Base-by-base conservation (phyloP, 1,284 basidiomycete genomes). In the Stygiomarasmius scandens region DNA sequence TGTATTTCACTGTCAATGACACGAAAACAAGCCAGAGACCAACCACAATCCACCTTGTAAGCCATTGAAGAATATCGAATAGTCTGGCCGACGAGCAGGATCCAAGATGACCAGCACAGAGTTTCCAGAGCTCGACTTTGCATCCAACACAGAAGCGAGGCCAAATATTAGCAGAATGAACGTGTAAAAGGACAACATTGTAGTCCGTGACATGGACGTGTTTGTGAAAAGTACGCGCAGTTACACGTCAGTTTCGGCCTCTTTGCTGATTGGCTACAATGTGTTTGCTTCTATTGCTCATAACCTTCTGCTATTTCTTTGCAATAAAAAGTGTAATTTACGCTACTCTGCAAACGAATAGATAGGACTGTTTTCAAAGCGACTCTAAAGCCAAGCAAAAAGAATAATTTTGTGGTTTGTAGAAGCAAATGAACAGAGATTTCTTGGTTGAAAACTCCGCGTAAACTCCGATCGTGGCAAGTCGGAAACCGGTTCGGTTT, bases 71-170 rank as follows among this genome's bases (percentile, higher is more conserved):
- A 96, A 95, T 66, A 86, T 76, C 16, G 89, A 89, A 71, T 90
- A 96, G 63, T 90, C 81, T 53, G 83, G 81, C 66, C 84, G 78
- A 27, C 88, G 73, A 53, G 77, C 78, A 3, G 86, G 83, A 67
- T 96, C 93, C 48, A 95, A 79, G 12, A 96, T 80, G 54, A 96
- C 90, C 23, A 97, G 83, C 14, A 97, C 89, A 41, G 86, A 87
- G 70, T 92, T 83, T 10, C 93, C 93, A 1, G 88, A 82, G 69
- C 91, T 90, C n/a, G 92, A 94, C 66, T 82, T 85, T 57, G 91
- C 91, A 51, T 74, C 65, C 9, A 74, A 73, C 24, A 76, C 63
- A 32, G 73, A 63, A 23, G 67, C 66, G 46, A 74, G 61, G n/a
- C 36, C 32, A 8, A 54, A 46, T 25, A 54, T 24, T 2, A 58